Evolutionary conservation across 2,329 filamentous ascomycete species (phyloP).

Genomic region (Rosellinia necatrix): DNA sequence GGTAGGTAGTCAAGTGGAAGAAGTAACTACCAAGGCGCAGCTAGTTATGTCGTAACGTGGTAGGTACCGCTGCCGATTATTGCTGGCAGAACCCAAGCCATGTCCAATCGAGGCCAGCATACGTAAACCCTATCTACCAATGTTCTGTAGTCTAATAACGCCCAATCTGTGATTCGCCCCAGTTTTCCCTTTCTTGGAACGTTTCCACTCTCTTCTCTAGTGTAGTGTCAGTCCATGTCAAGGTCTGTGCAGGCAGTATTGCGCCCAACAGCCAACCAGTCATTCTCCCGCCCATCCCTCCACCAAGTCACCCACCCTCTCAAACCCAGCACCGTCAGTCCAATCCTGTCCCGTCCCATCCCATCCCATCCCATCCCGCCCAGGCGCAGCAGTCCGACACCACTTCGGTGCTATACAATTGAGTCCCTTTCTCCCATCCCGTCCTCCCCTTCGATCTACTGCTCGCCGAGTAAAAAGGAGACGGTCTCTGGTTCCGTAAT

Average conservation of each 20-base stretch:
- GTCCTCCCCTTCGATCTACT: slow-evolving; percentile 15
- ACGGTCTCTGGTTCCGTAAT: slow-evolving; percentile 6
- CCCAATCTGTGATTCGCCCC: slow-evolving; percentile 22
- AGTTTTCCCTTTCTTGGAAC: slow-evolving; percentile 24
- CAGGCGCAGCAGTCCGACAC: slow-evolving; percentile 23
- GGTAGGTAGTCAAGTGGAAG: too few species aligned
- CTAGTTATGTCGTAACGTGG: too few species aligned
- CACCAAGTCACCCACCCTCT: slow-evolving; percentile 19
- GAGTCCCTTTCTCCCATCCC: slow-evolving; percentile 18
- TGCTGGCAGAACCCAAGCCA: too few species aligned
- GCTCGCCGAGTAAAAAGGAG: slow-evolving; percentile 17
- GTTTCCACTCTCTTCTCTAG: slow-evolving; percentile 20
- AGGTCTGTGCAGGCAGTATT: slow-evolving; percentile 20
- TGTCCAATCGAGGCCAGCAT: neutral
- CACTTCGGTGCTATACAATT: slow-evolving; percentile 16
- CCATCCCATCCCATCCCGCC: slow-evolving; percentile 23
- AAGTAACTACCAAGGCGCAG: too few species aligned
- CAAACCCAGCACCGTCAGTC: slow-evolving; percentile 22
- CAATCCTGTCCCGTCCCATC: slow-evolving; percentile 25
- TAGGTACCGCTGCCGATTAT: too few species aligned
- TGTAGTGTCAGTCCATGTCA: slow-evolving; percentile 14
- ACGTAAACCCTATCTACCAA: slow-evolving; percentile 10
- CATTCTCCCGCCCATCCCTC: slow-evolving; percentile 20
- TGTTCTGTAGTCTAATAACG: slow-evolving; percentile 12
- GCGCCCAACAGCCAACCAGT: slow-evolving; percentile 25